Evolutionary conservation across 768 basidiomycete species (phyloP), one percentile per base, ranked within the genome.

Genomic region (Psilocybe azurescens): DNA sequence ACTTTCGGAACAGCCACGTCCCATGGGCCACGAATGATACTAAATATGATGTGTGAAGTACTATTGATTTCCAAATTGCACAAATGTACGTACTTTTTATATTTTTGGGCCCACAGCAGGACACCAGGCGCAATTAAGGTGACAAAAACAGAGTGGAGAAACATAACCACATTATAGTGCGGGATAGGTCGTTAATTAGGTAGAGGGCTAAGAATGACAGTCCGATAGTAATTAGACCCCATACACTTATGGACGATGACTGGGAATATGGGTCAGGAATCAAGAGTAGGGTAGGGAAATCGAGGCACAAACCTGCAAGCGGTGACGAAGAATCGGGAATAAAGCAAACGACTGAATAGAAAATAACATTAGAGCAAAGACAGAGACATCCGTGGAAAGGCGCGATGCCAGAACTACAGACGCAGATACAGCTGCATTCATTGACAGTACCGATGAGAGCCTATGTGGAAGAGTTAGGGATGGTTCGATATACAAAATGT

Each of bases 331-430:
- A 67, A 91, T 79, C 16, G 94, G 94, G 70, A 92, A 93, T 57
- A 95, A 77, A n/a, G 91, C 90, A 73, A 96, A 95, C 14, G 86
- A 73, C 69, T 93, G 86, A 60, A 95, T 87, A 58, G 94, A 87
- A 75, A 94, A 92, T 58, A 95, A 80, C 69, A 93, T 86, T 60
- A 99, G 84, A 38, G 94, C 89, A 71, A 98, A 98, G 24, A 97
- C 97, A 28, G 91, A 87, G 50, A 91, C 74, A 74, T 95, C 92
- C 67, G 90, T 88, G 47, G 85, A 78, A 41, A 99, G 81, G 66
- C 97, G 90, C 44, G 95, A 97, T 33, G 95, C 94, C 64, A 98
- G 81, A 58, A 99, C 96, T 50, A 97, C 91, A 33, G 93, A 94
- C 16, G 94, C 93, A 47, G 93, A 95, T 61, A 97, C 88, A 33